A percentile compares a stretch with the other conserved stretches of the same genome.
Evolutionary conservation across 345 rosid species (phyloP).

Genomic region (Salix suchowensis): DNA sequence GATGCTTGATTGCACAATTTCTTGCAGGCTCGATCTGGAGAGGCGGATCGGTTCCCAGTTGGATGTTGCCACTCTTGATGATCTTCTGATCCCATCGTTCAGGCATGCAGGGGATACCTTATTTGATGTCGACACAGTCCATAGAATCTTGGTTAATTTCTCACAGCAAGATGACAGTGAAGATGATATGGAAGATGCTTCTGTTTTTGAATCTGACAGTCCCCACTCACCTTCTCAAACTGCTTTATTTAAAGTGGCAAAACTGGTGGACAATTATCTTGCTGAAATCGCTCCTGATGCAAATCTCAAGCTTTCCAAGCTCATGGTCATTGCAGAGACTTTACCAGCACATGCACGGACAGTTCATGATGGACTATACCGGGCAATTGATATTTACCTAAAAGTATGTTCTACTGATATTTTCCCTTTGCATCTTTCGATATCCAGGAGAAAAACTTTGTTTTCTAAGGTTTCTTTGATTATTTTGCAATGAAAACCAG

Average conservation of each 20-base stretch:
- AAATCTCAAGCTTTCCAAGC: constrained; percentile 83
- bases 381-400: constrained; percentile 86
- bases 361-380: constrained; percentile 77
- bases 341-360: constrained; percentile 88
- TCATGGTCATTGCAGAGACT: constrained; percentile 81
- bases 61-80: constrained; percentile 83
- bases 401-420: constrained; percentile 42
- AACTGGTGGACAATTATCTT: constrained; percentile 84
- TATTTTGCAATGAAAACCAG: constrained; percentile 29
- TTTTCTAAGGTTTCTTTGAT: not conserved
- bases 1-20: constrained; percentile 68
- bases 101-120: constrained; percentile 80
- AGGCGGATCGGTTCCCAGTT: constrained; percentile 86
- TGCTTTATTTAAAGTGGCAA: constrained; percentile 73
- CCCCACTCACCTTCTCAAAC: constrained; percentile 82
- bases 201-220: constrained; percentile 75
- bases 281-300: constrained; percentile 95
- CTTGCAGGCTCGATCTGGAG: constrained; percentile 86
- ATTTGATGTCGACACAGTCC: constrained; percentile 89
- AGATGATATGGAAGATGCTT: constrained; percentile 72
- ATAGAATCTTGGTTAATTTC: constrained; percentile 84
- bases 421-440: not conserved
- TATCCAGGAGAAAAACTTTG: too few species aligned
- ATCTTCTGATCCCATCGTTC: constrained; percentile 87
- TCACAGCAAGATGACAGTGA: constrained; percentile 93